Base-by-base conservation (phyloP, 106 monocot genomes). In the Dioscorea alata region DNA sequence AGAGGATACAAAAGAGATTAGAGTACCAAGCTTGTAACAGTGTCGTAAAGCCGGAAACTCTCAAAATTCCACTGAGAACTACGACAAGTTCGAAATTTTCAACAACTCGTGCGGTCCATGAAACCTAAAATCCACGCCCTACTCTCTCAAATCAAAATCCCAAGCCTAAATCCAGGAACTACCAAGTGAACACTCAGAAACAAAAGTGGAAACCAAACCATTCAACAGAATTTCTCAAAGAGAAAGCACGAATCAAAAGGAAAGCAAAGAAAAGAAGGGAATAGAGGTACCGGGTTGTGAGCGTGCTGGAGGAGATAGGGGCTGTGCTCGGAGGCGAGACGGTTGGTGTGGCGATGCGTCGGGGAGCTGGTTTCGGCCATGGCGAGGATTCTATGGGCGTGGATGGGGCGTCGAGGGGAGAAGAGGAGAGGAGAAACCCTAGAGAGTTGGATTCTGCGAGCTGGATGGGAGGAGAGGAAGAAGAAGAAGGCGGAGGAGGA, bases 221-320 rank as follows among this genome's bases (percentile, higher is more conserved):
- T n/a, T 76, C 42, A 71, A 72, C 18, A 52, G 22, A 64, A 65
- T 50, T 35, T 15, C 34, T 24, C 1, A 34, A 17, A 31, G 22
- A 53, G 19, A 28, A 28, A 19, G 14, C 24, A 14, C 14, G 14
- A 61, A 8, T 61, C 20, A 4, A 31, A 23, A 13, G 13, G 33
- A 68, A n/a, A 50, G 14, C 0, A 22, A 49, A 24, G 31, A 15
- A 12, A 13, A 20, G 31, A 15, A 57, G 61, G 2, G 9, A 5
- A 13, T 2, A 48, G 15, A 28, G 21, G 16, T 69, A 94, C 94
- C 71, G 94, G 94, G 70, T 95, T 95, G 66, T 95, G 88, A 18
- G 94, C 94, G 69, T 95, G 91, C 78, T 95, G 94, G 23, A 95
- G 91, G 23, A 95, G 86, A 48, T 95, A 95, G n/a, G 94, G 94